phyloP scores from a whole-genome alignment of 179 eudicot species.

The Vitellaria paradoxa region DNA sequence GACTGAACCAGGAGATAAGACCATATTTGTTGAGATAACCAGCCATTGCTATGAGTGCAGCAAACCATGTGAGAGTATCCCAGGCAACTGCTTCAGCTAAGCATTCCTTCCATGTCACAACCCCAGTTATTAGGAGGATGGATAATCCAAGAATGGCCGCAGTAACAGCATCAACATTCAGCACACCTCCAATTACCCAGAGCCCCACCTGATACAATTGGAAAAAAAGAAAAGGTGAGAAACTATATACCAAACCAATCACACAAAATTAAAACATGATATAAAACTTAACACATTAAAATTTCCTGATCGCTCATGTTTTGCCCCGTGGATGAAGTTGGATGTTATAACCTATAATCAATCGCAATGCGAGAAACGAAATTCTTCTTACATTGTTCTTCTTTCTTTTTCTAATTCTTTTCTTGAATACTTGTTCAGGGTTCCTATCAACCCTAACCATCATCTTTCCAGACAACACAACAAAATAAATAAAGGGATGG shows the following conservation, averaged over 20 bases:
- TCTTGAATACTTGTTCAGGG: too few species aligned
- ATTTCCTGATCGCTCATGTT: too few species aligned
- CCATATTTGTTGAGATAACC: conserved; percentile 97
- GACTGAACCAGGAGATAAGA: conserved; percentile 97
- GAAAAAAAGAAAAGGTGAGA: not conserved
- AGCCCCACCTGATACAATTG: conserved; percentile 69
- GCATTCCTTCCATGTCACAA: conserved; percentile 99
- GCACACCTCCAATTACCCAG: conserved; percentile 80
- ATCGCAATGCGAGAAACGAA: too few species aligned
- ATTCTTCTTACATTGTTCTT: too few species aligned
- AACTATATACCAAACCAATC: not conserved
- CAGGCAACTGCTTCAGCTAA: conserved; percentile 93
- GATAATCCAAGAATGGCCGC: conserved; percentile 95
- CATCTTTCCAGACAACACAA: too few species aligned
- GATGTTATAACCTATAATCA: too few species aligned
- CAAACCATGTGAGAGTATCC: conserved; percentile 99
- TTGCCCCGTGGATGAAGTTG: too few species aligned
- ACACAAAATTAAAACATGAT: not conserved
- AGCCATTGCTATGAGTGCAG: conserved; percentile 99
- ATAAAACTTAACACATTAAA: too few species aligned
- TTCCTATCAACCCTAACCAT: too few species aligned
- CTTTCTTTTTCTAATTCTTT: too few species aligned
- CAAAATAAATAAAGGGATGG: too few species aligned
- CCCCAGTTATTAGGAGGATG: conserved; percentile 79
- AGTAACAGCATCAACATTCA: conserved; percentile 88